phyloP scores from a whole-genome alignment of 768 basidiomycete genomes.

The Macrolepiota albuminosa region DNA sequence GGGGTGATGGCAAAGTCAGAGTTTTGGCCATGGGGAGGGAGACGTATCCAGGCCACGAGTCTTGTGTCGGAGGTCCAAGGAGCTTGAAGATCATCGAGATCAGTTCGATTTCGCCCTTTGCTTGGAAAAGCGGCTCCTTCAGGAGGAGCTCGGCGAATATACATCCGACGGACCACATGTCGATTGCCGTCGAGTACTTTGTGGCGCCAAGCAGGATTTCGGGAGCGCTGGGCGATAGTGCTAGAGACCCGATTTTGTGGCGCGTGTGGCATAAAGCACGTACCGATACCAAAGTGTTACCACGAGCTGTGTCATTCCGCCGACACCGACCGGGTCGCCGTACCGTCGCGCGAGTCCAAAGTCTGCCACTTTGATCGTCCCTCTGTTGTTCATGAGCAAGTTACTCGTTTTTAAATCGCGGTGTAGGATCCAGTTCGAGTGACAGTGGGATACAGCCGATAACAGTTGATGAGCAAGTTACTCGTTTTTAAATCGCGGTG shows the following conservation, averaged over 20 bases:
- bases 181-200: slow-evolving; percentile 92
- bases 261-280: slow-evolving; percentile 15
- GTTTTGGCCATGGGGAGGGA: slow-evolving; percentile 78
- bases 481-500: slow-evolving; percentile 98
- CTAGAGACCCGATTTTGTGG: slow-evolving; percentile 6
- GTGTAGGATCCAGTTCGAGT: slow-evolving; percentile 96
- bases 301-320: slow-evolving; percentile 97
- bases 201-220: slow-evolving; percentile 92
- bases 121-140: slow-evolving; percentile 96
- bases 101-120: slow-evolving; percentile 92
- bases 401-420: slow-evolving; percentile 98
- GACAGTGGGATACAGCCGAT: slow-evolving; percentile 90
- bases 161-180: slow-evolving; percentile 99
- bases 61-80: slow-evolving; percentile 85
- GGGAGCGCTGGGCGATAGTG: slow-evolving; percentile 61
- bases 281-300: slow-evolving; percentile 99
- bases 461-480: slow-evolving; percentile 90
- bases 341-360: slow-evolving; percentile 95
- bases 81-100: slow-evolving; percentile 93
- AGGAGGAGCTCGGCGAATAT: slow-evolving; percentile 95
- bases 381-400: slow-evolving; percentile 97
- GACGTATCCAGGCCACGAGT: slow-evolving; percentile 83
- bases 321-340: slow-evolving; percentile 93
- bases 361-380: slow-evolving; percentile 97
- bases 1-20: slow-evolving; percentile 68